Conservation (phyloP, 1,284 basidiomycete species). For the Ustilago xerochloae region DNA sequence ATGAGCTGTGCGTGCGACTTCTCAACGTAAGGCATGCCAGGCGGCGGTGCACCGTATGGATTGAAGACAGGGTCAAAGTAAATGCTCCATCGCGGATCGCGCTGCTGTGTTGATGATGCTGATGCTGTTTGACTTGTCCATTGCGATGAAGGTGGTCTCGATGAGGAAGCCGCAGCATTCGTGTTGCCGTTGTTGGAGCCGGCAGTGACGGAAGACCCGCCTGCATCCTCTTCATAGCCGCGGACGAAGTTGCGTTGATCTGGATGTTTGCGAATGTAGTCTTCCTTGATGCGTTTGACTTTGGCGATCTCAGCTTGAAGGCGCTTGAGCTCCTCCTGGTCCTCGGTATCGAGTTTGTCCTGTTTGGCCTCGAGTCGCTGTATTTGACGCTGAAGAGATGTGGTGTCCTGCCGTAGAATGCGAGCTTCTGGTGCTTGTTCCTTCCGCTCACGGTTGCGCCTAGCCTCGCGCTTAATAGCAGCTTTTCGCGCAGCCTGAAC, state of each 20-base stretch:
- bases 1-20: constrained; percentile 55
- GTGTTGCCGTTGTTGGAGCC: background rate
- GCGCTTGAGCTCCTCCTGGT: constrained; percentile 41
- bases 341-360: constrained; percentile 19
- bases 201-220: no score
- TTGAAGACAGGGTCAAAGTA: constrained; percentile 95
- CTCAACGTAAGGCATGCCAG: constrained; percentile 93
- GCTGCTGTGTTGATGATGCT: background rate
- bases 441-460: constrained; percentile 63
- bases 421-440: constrained; percentile 58
- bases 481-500: constrained; percentile 68
- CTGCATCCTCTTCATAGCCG: constrained; percentile 33
- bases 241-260: constrained; percentile 85
- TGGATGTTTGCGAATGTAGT: constrained; percentile 84
- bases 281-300: constrained; percentile 56
- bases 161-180: background rate
- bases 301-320: constrained; percentile 44
- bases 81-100: constrained; percentile 74
- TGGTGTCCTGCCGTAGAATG: constrained; percentile 32
- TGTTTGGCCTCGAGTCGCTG: constrained; percentile 34
- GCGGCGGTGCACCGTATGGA: constrained; percentile 92
- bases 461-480: constrained; percentile 50
- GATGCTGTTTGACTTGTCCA: background rate
- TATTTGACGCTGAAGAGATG: constrained; percentile 52
- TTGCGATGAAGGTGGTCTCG: background rate